phyloP scores from a whole-genome alignment of 2,329 filamentous ascomycete species.

The Coleophoma crateriformis region DNA sequence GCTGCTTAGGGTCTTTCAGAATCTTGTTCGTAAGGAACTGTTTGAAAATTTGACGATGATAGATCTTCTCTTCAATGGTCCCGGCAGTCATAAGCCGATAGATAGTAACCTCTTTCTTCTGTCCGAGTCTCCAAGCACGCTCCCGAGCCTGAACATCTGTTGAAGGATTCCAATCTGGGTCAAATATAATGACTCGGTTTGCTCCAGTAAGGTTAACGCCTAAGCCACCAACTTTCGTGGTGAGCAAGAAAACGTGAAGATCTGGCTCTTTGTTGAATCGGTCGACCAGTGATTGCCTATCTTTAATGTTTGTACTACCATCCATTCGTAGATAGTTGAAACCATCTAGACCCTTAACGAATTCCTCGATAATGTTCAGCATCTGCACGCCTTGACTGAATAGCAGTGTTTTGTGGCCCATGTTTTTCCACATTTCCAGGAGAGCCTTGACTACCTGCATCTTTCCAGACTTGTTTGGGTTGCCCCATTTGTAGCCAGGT shows the following conservation, averaged over 20 bases:
- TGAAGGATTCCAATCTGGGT: slow-evolving; percentile 98
- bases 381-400: slow-evolving; percentile 94
- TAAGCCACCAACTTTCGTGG: slow-evolving; percentile 90
- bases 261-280: slow-evolving; percentile 80
- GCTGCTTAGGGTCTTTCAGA: slow-evolving; percentile 86
- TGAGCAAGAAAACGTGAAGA: slow-evolving; percentile 85
- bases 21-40: slow-evolving; percentile 98
- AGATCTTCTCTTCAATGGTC: slow-evolving; percentile 99
- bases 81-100: slow-evolving; percentile 97
- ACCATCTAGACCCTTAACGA: slow-evolving; percentile 60
- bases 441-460: slow-evolving; percentile 91
- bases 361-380: slow-evolving; percentile 87
- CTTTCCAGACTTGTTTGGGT: slow-evolving; percentile 77
- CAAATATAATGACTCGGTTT: slow-evolving; percentile 94
- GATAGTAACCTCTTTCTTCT: slow-evolving; percentile 92
- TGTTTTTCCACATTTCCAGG: slow-evolving; percentile 78
- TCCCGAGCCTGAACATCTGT: slow-evolving; percentile 94
- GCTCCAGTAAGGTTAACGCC: slow-evolving; percentile 94
- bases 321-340: slow-evolving; percentile 89
- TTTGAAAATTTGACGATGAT: slow-evolving; percentile 97
- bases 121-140: slow-evolving; percentile 89
- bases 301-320: slow-evolving; percentile 81
- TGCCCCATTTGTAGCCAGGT: slow-evolving; percentile 71
- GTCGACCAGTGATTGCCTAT: slow-evolving; percentile 85
- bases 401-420: slow-evolving; percentile 83